phyloP scores from a whole-genome alignment of 805 yeast species.

The Candida pseudofarinosa region DNA sequence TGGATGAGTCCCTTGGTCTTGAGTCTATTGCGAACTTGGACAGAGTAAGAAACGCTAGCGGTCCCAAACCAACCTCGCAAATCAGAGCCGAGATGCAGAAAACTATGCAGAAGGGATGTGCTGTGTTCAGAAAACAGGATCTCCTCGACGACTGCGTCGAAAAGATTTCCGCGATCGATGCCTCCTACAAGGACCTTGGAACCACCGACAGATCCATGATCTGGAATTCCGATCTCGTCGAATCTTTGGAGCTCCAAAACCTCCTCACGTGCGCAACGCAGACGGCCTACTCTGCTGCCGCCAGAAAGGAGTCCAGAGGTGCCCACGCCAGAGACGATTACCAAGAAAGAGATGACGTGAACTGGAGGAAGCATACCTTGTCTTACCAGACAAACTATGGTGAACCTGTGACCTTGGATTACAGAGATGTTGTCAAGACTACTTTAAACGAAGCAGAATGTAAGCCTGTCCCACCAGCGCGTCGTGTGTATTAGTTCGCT shows the following conservation, averaged over 20 bases:
- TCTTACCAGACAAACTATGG: constrained; percentile 82
- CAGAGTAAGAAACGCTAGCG: constrained; percentile 77
- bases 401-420: constrained; percentile 66
- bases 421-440: constrained; percentile 78
- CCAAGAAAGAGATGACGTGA: constrained; percentile 90
- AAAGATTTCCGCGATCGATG: constrained; percentile 72
- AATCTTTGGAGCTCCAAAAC: constrained; percentile 93
- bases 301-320: constrained; percentile 96
- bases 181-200: constrained; percentile 67
- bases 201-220: constrained; percentile 96
- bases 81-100: constrained; percentile 92
- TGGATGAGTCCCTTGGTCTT: constrained; percentile 82
- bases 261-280: constrained; percentile 95
- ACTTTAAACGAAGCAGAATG: constrained; percentile 92
- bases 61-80: constrained; percentile 78
- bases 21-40: constrained; percentile 90
- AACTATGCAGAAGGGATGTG: constrained; percentile 94
- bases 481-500: constrained; percentile 79
- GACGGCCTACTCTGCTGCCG: constrained; percentile 91
- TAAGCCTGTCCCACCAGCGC: constrained; percentile 94
- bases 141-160: constrained; percentile 88
- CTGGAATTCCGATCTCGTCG: constrained; percentile 97
- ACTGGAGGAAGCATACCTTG: constrained; percentile 97
- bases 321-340: constrained; percentile 99
- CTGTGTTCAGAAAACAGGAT: constrained; percentile 93